Evolutionary conservation across 78 protist species (phyloP).

Genomic region (Dictyostelium capitatum): DNA sequence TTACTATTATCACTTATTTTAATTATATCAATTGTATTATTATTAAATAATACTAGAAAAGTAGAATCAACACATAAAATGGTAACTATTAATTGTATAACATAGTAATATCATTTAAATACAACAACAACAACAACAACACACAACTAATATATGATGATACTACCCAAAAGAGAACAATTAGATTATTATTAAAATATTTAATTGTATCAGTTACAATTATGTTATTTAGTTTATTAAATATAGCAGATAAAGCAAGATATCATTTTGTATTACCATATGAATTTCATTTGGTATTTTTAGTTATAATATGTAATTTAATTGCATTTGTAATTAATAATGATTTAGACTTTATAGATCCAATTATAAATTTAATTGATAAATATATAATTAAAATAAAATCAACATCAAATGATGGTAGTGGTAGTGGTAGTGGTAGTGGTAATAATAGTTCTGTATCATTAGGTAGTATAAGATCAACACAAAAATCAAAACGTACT

Average conservation of each 20-base stretch:
- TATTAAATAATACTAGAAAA: constrained; percentile 25
- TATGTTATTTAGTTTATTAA: constrained; percentile 12
- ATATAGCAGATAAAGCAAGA: constrained; percentile 5
- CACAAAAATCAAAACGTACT: not conserved
- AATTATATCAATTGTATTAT: not conserved
- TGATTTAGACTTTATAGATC: not conserved
- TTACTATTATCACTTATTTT: not conserved
- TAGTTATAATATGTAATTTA: constrained; percentile 1
- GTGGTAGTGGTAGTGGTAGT: not conserved
- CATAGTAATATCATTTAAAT: not conserved
- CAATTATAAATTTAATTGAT: not conserved
- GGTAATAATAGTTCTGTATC: not conserved
- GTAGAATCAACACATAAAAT: not conserved
- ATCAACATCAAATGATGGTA: not conserved
- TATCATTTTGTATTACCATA: constrained; percentile 24
- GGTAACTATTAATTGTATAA: not conserved
- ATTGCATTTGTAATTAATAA: constrained; percentile 24
- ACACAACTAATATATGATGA: too few species aligned
- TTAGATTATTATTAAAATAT: constrained; percentile 7
- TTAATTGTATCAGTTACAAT: not conserved
- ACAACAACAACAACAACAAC: too few species aligned
- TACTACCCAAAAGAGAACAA: too few species aligned
- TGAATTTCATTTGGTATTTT: constrained; percentile 20
- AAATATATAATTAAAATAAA: not conserved
- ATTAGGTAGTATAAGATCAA: not conserved